phyloP scores from a whole-genome alignment of 306 rosid genomes.

The Canavalia ensiformis region DNA sequence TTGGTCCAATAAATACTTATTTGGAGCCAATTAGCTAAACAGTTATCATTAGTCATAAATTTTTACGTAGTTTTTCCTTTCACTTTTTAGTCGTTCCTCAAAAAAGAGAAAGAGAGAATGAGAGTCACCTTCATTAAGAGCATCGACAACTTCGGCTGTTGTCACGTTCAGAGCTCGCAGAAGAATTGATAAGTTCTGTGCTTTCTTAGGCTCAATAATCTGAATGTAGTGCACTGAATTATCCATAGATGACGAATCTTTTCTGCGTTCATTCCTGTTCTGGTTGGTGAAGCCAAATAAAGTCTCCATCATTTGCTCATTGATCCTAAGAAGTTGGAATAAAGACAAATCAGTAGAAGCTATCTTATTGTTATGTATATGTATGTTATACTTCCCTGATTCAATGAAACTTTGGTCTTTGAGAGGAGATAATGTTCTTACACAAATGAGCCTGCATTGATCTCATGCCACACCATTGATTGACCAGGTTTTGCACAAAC shows the following conservation, averaged over 20 bases:
- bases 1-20: neutral
- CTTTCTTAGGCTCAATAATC: conserved; percentile 82
- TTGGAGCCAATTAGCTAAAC: neutral
- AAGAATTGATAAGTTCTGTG: conserved; percentile 94
- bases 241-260: conserved; percentile 59
- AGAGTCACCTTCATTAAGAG: conserved; percentile 75
- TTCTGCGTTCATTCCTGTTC: conserved; percentile 63
- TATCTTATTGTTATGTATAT: neutral
- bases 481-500: conserved; percentile 84
- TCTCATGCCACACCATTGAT: conserved; percentile 96
- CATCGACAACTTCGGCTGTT: conserved; percentile 83
- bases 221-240: conserved; percentile 69
- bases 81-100: neutral
- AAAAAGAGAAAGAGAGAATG: conserved; percentile 3
- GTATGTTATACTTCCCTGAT: conserved; percentile 12
- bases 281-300: conserved; percentile 71
- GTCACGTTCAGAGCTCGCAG: conserved; percentile 84
- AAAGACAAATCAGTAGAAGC: conserved; percentile 26
- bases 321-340: conserved; percentile 68
- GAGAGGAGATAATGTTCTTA: conserved; percentile 57
- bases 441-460: conserved; percentile 91
- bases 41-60: neutral
- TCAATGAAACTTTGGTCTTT: conserved; percentile 40
- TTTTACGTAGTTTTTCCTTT: neutral
- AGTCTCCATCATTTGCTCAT: conserved; percentile 92